Evolutionary conservation across 805 yeast species (phyloP), one percentile per base, ranked within the genome.

Genomic region (Yarrowia sp.): DNA sequence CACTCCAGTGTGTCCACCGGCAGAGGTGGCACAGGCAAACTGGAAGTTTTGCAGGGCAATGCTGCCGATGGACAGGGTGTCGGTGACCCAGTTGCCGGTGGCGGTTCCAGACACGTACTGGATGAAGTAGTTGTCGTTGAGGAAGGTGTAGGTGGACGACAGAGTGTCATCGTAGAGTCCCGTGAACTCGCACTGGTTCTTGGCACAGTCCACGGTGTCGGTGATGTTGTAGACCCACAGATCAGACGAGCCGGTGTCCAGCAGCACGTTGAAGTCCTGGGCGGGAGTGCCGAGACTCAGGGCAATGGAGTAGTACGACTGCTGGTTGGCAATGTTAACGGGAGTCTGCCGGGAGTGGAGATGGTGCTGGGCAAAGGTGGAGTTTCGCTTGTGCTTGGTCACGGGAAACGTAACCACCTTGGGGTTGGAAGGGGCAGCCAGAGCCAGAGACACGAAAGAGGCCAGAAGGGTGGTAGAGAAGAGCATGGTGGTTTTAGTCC

Each of bases 191-290:
- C 65, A 43, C 10, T 58, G 61, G 46, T 10, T 4, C 6, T 55
- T 55, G 19, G 12, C 15, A 15, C 61, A 55, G 46, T 55, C 61
- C 0, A 6, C 6, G 24, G 46, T 39, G 46, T 55, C 61, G 0
- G 20, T 15, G 20, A n/a, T 20, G 38, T n/a, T 24, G 44, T 68
- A 78, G 30, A 87, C 84, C 89, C 90, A 87, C 55, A 87, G 75
- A 74, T 88, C 92, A 0, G 89, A 82, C 0, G 91, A 87, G 0
- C 92, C 93, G 0, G 92, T 88, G 73, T 88, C 93, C 17, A 88
- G 73, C 46, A 87, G 75, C 12, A 87, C 84, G 6, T 79, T 79
- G 7, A 88, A 78, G 9, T 79, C 74, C 73, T 87, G 88, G 0
- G 79, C 73, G 2, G 87, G 83, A 0, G 91, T 84, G 2, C 95